phyloP scores from a whole-genome alignment of 768 basidiomycete species.

The Leccinum longicurvipes region DNA sequence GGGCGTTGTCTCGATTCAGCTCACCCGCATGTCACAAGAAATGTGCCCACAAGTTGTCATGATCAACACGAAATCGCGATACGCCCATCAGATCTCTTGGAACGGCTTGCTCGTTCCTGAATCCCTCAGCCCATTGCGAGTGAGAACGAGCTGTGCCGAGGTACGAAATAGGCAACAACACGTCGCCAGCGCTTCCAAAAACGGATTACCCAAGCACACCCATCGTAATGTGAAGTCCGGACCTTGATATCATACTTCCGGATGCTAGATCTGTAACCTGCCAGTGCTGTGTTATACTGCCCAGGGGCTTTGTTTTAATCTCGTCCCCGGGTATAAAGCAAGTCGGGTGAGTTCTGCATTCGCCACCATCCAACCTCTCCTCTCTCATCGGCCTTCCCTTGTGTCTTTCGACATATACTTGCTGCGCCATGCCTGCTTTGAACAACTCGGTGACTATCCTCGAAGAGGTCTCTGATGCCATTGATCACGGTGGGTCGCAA shows the following conservation, averaged over 20 bases:
- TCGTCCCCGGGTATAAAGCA: constrained; percentile 20
- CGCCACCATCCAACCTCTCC: not conserved
- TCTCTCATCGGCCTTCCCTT: not conserved
- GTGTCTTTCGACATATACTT: not conserved
- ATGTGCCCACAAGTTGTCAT: constrained; percentile 13
- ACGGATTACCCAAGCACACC: constrained; percentile 10
- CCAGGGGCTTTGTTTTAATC: constrained; percentile 7
- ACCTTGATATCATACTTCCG: constrained; percentile 20
- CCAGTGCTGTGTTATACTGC: constrained; percentile 1
- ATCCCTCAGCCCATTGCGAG: not conserved
- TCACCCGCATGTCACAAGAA: constrained; percentile 8
- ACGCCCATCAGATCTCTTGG: constrained; percentile 16
- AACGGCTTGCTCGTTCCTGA: not conserved
- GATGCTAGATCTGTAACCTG: constrained; percentile 7
- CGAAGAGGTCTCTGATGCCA: constrained; percentile 45
- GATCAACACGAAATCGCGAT: constrained; percentile 8
- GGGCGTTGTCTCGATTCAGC: constrained; percentile 3
- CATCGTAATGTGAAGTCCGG: constrained; percentile 18
- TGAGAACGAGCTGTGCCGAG: constrained; percentile 8
- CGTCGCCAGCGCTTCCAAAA: constrained; percentile 16
- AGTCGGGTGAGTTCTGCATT: not conserved
- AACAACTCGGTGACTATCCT: constrained; percentile 31
- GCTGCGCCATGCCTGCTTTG: constrained; percentile 25
- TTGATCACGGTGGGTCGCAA: constrained; percentile 42
- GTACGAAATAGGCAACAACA: constrained; percentile 11